phyloP scores from a whole-genome alignment of 2,329 filamentous ascomycete species.

The Celoporthe dispersa region DNA sequence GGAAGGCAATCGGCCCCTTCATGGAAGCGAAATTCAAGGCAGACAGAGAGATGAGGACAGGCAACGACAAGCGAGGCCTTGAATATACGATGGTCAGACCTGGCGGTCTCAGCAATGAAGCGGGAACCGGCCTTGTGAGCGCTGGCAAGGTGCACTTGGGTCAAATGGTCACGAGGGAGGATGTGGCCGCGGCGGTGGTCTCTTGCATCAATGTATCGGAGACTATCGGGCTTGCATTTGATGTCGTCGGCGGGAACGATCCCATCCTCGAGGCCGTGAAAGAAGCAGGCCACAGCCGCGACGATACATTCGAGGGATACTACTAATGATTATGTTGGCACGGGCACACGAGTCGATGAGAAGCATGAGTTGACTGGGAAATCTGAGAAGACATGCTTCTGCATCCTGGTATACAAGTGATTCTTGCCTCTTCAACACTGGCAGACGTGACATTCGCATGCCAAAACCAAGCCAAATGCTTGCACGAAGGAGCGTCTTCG shows the following conservation, averaged over 20 bases:
- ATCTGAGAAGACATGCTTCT: background rate
- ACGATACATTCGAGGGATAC: slow-evolving; percentile 38
- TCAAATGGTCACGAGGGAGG: slow-evolving; percentile 45
- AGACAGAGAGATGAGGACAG: slow-evolving; percentile 44
- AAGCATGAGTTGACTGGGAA: background rate
- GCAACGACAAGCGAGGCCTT: slow-evolving; percentile 43
- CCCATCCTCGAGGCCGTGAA: slow-evolving; percentile 44
- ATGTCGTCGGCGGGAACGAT: slow-evolving; percentile 43
- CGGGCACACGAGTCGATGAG: background rate
- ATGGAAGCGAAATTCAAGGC: slow-evolving; percentile 48
- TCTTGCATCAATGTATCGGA: slow-evolving; percentile 45
- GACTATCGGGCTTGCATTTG: slow-evolving; percentile 48
- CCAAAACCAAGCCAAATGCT: background rate
- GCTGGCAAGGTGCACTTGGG: slow-evolving; percentile 48
- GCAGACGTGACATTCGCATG: background rate
- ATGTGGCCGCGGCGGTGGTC: slow-evolving; percentile 49
- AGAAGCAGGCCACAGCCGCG: slow-evolving; percentile 41
- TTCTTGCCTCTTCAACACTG: background rate
- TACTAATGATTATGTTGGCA: slow-evolving; percentile 27
- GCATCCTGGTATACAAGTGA: background rate
- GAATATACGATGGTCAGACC: slow-evolving; percentile 52
- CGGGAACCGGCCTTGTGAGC: slow-evolving; percentile 43
- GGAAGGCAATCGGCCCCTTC: slow-evolving; percentile 45
- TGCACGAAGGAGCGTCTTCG: background rate
- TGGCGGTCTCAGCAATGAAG: slow-evolving; percentile 44